Evolutionary conservation across 2,329 filamentous ascomycete species (phyloP).

Genomic region (Fusarium sp.): DNA sequence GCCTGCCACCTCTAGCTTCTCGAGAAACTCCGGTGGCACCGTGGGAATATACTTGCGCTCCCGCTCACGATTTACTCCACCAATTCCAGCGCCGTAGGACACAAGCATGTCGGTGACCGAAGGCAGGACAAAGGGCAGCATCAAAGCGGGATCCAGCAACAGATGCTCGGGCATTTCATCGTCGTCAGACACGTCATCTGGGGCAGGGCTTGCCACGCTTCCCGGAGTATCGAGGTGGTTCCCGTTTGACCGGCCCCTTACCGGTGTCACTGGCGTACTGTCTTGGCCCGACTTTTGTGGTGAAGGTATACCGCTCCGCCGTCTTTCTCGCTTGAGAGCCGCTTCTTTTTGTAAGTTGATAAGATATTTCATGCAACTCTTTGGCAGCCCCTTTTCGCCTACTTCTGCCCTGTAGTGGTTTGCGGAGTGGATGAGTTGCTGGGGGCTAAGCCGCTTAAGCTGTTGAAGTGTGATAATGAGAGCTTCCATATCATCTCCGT

Average conservation of each 20-base stretch:
- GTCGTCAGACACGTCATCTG: constrained; percentile 60
- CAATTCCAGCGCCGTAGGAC: constrained; percentile 93
- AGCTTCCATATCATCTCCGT: constrained; percentile 84
- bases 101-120: constrained; percentile 98
- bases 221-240: constrained; percentile 57
- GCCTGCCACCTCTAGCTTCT: constrained; percentile 78
- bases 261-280: constrained; percentile 59
- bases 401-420: constrained; percentile 95
- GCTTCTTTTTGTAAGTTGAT: constrained; percentile 81
- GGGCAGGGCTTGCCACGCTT: constrained; percentile 54
- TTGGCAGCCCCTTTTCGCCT: constrained; percentile 90
- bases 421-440: constrained; percentile 90
- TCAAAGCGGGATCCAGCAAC: constrained; percentile 87
- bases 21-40: constrained; percentile 91
- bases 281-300: constrained; percentile 52
- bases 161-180: constrained; percentile 79
- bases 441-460: constrained; percentile 82
- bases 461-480: constrained; percentile 90
- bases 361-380: constrained; percentile 89
- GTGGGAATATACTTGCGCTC: constrained; percentile 97
- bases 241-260: constrained; percentile 55
- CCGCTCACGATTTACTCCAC: constrained; percentile 88
- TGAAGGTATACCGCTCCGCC: constrained; percentile 60
- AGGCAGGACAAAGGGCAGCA: constrained; percentile 94
- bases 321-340: constrained; percentile 66